These are phyloP conservation scores for Trichocladium uniseriatum DNA, from an alignment of 495 filamentous ascomycete species.

Conservation along the genomic window DNA sequence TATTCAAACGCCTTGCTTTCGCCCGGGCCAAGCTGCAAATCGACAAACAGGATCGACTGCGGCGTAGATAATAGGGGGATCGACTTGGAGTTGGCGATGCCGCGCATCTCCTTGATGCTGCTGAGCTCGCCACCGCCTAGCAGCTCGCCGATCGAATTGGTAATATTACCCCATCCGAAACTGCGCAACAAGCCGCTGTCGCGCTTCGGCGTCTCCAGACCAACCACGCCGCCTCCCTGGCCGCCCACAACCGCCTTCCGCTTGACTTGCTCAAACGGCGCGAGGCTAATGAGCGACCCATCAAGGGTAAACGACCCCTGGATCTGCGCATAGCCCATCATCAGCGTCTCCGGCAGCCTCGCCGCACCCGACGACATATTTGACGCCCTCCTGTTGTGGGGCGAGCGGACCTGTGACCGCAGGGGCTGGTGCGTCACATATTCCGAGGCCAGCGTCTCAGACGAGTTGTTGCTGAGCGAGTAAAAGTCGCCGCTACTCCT, in stretches of 20 bases:
- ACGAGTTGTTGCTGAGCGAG: conserved; percentile 85
- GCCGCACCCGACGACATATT: conserved; percentile 42
- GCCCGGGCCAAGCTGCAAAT: conserved; percentile 76
- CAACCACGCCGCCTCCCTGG: conserved; percentile 74
- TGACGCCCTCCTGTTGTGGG: conserved; percentile 56
- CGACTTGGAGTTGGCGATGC: conserved; percentile 63
- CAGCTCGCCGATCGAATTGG: conserved; percentile 79
- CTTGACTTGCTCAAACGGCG: conserved; percentile 90
- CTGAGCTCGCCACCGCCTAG: conserved; percentile 78
- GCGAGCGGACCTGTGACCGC: conserved; percentile 34
- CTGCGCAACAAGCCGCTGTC: conserved; percentile 73
- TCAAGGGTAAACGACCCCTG: conserved; percentile 86
- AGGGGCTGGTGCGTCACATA: conserved; percentile 59
- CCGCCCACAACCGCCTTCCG: conserved; percentile 83
- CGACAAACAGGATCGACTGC: conserved; percentile 95
- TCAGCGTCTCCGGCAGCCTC: conserved; percentile 59
- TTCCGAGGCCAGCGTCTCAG: conserved; percentile 86
- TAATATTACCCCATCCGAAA: conserved; percentile 81
- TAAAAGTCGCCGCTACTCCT: conserved; percentile 93
- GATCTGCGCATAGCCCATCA: conserved; percentile 98
- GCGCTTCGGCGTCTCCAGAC: conserved; percentile 64
- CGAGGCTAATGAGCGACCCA: conserved; percentile 80
- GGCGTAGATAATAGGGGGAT: conserved; percentile 87
- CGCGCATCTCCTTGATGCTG: conserved; percentile 89
- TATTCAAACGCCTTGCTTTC: conserved; percentile 85